phyloP scores from a whole-genome alignment of 345 rosid genomes.

The Eucalyptus coolabah region DNA sequence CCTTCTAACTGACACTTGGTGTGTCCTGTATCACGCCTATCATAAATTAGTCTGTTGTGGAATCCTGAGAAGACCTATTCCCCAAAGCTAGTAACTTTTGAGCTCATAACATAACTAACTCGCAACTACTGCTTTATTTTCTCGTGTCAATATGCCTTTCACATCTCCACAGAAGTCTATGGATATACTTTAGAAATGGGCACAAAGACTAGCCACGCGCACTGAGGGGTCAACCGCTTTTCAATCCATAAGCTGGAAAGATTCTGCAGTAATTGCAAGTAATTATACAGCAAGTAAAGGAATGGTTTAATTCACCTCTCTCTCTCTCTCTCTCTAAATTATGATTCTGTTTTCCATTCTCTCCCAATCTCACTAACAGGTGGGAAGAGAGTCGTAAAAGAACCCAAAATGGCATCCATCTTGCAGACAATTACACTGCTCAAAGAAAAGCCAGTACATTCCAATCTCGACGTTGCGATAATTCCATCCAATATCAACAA shows the following conservation, averaged over 20 bases:
- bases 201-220: not conserved
- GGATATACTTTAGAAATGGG: not conserved
- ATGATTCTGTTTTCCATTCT: not conserved
- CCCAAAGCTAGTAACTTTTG: not conserved
- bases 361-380: not conserved
- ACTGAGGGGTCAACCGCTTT: not conserved
- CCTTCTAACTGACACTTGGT: not conserved
- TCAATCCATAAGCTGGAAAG: not conserved
- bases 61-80: not conserved
- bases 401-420: not conserved
- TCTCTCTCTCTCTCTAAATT: not conserved
- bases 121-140: not conserved
- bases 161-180: not conserved
- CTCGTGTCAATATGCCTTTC: not conserved
- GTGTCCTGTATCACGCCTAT: not conserved
- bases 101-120: not conserved
- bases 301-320: not conserved
- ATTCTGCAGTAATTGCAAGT: not conserved
- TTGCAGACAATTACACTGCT: not conserved
- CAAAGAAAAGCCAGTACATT: not conserved
- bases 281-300: not conserved
- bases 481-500: not conserved
- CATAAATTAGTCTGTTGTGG: not conserved
- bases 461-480: not conserved
- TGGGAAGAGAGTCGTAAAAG: not conserved